Conservation (phyloP, 257 asterid species). For the Craterostigma plantagineum region DNA sequence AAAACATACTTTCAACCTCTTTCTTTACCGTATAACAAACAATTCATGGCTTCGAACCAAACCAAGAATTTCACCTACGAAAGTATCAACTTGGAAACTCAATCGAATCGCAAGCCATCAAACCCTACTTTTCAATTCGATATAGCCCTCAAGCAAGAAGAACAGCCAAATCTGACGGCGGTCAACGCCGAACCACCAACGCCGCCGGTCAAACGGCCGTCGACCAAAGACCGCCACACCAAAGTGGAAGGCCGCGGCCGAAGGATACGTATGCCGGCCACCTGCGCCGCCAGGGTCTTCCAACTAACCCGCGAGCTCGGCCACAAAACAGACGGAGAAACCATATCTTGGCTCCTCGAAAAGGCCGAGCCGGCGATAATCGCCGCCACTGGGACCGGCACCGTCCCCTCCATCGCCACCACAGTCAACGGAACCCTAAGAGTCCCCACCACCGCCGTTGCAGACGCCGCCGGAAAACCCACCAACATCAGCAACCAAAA, state of each 20-base stretch:
- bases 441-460: slow-evolving; percentile 25
- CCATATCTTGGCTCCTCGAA: slow-evolving; percentile 58
- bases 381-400: slow-evolving; percentile 60
- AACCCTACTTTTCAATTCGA: slow-evolving; percentile 16
- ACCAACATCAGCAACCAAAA: slow-evolving; percentile 3
- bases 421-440: slow-evolving; percentile 48
- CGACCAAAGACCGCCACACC: slow-evolving; percentile 48
- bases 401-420: slow-evolving; percentile 52
- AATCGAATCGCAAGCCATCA: slow-evolving; percentile 9
- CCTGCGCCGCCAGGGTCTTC: slow-evolving; percentile 68
- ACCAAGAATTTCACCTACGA: too few relatives aligned
- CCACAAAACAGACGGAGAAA: slow-evolving; percentile 70
- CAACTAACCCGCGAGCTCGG: slow-evolving; percentile 68
- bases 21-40: too few relatives aligned
- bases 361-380: slow-evolving; percentile 54
- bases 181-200: slow-evolving; percentile 15
- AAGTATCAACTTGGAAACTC: not conserved
- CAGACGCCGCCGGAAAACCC: slow-evolving; percentile 4
- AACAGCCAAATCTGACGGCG: slow-evolving; percentile 14
- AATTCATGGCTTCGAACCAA: too few relatives aligned
- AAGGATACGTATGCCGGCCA: slow-evolving; percentile 56
- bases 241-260: slow-evolving; percentile 67
- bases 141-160: slow-evolving; percentile 17
- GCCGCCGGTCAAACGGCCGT: slow-evolving; percentile 23
- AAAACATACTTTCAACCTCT: too few relatives aligned